phyloP scores from a whole-genome alignment of 805 yeast species.

The Allodekkera sacchari region DNA sequence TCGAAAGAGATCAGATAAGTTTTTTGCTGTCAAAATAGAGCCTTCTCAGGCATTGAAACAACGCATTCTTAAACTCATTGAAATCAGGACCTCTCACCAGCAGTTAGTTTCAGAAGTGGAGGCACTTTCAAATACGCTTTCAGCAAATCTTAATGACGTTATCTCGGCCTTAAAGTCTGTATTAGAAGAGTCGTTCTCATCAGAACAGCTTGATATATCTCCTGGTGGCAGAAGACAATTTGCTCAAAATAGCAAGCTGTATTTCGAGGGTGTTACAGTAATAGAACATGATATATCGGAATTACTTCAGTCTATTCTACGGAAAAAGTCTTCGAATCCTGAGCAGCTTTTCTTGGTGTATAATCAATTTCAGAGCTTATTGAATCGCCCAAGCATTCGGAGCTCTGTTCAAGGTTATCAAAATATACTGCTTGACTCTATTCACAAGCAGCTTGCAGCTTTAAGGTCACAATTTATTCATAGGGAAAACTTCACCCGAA shows the following conservation, averaged over 20 bases:
- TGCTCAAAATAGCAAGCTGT: conserved; percentile 15
- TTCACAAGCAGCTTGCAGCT: conserved; percentile 36
- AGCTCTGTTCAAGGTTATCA: conserved; percentile 57
- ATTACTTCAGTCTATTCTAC: conserved; percentile 30
- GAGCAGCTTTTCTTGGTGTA: conserved; percentile 46
- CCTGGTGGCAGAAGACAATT: conserved; percentile 1
- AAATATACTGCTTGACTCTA: conserved; percentile 36
- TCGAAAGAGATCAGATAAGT: conserved; percentile 65
- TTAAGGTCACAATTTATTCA: conserved; percentile 30
- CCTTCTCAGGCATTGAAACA: conserved; percentile 33
- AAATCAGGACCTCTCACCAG: conserved; percentile 47
- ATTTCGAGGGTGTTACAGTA: conserved; percentile 32
- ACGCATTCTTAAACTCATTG: conserved; percentile 32
- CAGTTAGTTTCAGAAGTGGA: conserved; percentile 26
- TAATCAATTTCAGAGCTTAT: conserved; percentile 37
- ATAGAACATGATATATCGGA: conserved; percentile 40
- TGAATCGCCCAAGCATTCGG: conserved; percentile 45
- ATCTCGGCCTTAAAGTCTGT: too few relatives aligned
- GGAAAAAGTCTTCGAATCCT: too few relatives aligned
- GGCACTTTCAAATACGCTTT: neutral
- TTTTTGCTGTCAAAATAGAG: conserved; percentile 54
- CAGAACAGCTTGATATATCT: too few relatives aligned
- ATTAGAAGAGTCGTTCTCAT: too few relatives aligned
- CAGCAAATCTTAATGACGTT: too few relatives aligned
- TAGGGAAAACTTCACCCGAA: conserved; percentile 26